Conservation (phyloP, 1,284 basidiomycete genomes). For the Pascua guehoae region DNA sequence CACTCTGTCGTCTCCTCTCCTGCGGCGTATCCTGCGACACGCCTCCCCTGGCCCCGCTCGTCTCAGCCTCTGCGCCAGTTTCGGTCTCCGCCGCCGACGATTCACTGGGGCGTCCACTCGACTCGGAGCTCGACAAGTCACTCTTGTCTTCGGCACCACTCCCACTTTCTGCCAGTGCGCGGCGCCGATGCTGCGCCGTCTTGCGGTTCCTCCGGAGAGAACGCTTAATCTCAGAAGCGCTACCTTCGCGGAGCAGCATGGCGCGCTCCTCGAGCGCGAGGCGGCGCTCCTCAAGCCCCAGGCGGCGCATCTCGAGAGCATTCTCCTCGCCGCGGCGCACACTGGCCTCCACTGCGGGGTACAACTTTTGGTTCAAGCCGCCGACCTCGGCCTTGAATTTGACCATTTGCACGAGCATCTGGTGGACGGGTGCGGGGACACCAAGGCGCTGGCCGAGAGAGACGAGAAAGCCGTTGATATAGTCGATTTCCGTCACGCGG, state of each 20-base stretch:
- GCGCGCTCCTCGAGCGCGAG: conserved; percentile 9
- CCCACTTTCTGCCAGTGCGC: no score
- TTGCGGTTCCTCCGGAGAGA: no score
- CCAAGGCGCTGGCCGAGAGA: conserved; percentile 61
- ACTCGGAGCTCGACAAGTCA: no score
- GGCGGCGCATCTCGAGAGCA: neutral
- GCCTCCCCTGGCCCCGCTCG: no score
- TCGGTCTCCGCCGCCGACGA: no score
- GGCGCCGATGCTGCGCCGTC: no score
- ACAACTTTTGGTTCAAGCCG: conserved; percentile 9
- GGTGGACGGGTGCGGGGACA: conserved; percentile 63
- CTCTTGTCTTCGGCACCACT: no score
- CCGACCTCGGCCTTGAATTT: conserved; percentile 52
- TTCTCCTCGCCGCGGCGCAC: conserved; percentile 2
- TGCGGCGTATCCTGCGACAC: no score
- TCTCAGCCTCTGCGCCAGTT: no score
- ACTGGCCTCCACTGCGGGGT: neutral
- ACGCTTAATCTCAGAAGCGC: no score
- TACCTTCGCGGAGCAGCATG: conserved; percentile 9
- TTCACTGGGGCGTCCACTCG: no score
- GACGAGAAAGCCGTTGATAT: conserved; percentile 80
- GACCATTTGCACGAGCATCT: conserved; percentile 62
- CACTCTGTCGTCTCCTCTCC: no score
- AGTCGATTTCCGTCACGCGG: conserved; percentile 69
- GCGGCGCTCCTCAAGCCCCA: conserved; percentile 9